These are phyloP conservation scores for Aristolochia fimbriata DNA, from an alignment of 164 flowering plant species.

Conservation along the genomic window DNA sequence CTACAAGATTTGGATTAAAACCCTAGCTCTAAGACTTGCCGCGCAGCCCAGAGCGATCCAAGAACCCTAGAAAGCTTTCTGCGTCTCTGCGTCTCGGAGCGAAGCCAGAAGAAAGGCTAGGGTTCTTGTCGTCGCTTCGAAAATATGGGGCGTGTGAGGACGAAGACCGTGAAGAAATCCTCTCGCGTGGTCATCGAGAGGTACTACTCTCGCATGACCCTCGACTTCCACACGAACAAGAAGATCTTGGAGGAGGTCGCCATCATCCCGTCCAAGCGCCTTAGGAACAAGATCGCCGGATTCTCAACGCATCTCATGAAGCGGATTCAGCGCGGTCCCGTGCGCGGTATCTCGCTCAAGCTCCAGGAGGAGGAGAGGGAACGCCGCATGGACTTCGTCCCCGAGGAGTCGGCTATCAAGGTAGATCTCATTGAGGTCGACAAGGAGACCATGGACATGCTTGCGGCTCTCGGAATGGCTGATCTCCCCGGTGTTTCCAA, in stretches of 20 bases:
- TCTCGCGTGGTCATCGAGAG: constrained; percentile 66
- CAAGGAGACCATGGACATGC: constrained; percentile 70
- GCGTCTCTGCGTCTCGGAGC: too few species aligned
- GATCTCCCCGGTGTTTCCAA: constrained; percentile 57
- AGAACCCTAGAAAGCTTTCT: too few species aligned
- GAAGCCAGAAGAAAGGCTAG: too few species aligned
- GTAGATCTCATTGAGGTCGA: constrained; percentile 50
- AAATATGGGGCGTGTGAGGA: constrained; percentile 76
- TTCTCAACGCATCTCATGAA: constrained; percentile 76
- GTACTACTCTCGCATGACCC: constrained; percentile 66
- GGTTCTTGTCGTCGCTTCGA: too few species aligned
- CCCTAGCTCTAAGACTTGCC: too few species aligned
- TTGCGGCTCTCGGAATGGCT: constrained; percentile 55
- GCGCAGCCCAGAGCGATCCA: too few species aligned
- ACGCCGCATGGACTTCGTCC: constrained; percentile 77
- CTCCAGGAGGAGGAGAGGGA: constrained; percentile 76
- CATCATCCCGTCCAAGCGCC: constrained; percentile 65
- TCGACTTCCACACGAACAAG: constrained; percentile 81
- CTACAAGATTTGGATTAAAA: too few species aligned
- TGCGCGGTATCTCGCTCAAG: constrained; percentile 66
- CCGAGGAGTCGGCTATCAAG: constrained; percentile 64
- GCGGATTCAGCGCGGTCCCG: constrained; percentile 66
- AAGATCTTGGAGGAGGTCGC: constrained; percentile 67
- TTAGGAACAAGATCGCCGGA: constrained; percentile 75
- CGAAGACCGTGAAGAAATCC: constrained; percentile 75